Base-by-base conservation (phyloP, 225 moss, liverwort and hornwort species). In the Rhytidiadelphus loreus region DNA sequence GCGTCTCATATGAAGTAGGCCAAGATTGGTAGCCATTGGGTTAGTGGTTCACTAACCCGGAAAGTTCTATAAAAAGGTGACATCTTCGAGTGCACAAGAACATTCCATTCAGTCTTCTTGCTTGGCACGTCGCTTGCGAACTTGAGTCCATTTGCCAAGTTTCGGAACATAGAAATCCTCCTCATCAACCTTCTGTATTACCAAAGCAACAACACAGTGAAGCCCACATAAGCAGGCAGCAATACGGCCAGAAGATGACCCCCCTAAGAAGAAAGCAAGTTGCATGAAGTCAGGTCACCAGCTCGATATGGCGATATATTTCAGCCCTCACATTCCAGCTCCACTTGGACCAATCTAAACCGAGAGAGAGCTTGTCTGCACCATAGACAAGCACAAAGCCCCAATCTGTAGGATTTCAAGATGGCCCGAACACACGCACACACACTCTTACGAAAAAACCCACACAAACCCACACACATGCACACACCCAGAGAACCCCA, bases 311-410 rank as follows among this genome's bases (percentile, higher is more conserved):
- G 88, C 90, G 81, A 74, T 81, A 88, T 79, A 91, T 91, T 87
- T 91, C 91, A 92, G 87, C 72, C 90, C 89, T 91, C 91, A 92
- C 91, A 91, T 91, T 93, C 91, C 93, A 93, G 93, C 93, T 96
- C 95, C 95, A 95, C 90, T 95, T 95, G 95, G 53, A 96, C 90
- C 92, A 93, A 91, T 94, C 97, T 98, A 98, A 92, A 96, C 96
- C 94, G 96, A 98, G 89, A 98, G 94, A 93, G 97, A 97, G 90
- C 95, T 97, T 94, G 98, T 98, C 97, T 98, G 97, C 98, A 96
- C 90, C 95, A 98, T 88, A 93, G 91, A 95, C 90, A 96, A 94
- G 94, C 94, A 95, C 95, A 95, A 96, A 94, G 95, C 82, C 89
- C 92, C 92, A 90, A 93, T 91, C 90, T 94, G 92, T 95, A 90